Evolutionary conservation across 2,329 filamentous ascomycete genomes (phyloP).

Genomic region (Trichoderma sp.): DNA sequence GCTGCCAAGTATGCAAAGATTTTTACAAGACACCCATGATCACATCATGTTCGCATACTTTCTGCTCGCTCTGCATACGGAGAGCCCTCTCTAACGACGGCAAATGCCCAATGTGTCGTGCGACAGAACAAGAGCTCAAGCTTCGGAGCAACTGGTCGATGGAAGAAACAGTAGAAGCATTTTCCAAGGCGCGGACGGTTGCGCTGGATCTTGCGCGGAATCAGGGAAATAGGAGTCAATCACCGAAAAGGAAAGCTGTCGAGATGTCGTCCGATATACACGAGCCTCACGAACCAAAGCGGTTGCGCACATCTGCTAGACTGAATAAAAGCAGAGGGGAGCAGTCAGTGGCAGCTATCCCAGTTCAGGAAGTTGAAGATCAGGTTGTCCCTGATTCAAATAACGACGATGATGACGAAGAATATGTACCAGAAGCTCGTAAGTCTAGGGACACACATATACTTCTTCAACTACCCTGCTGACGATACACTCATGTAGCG

Average conservation of each 20-base stretch:
- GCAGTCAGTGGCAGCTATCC: conserved; percentile 30
- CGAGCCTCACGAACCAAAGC: conserved; percentile 45
- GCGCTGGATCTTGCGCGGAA: conserved; percentile 65
- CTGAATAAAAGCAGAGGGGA: conserved; percentile 45
- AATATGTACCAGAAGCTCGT: conserved; percentile 36
- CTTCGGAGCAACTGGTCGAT: conserved; percentile 82
- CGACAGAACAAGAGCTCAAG: conserved; percentile 78
- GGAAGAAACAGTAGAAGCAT: conserved; percentile 81
- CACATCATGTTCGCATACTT: conserved; percentile 92
- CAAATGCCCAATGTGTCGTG: conserved; percentile 83
- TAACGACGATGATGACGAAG: conserved; percentile 27
- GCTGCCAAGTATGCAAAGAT: conserved; percentile 98
- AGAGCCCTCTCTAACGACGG: conserved; percentile 79
- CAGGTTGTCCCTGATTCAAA: conserved; percentile 27
- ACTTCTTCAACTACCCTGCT: background rate
- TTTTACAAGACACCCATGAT: conserved; percentile 95
- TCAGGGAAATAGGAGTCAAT: background rate
- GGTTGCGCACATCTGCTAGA: conserved; percentile 54
- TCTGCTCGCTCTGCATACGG: conserved; percentile 94
- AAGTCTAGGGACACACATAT: background rate
- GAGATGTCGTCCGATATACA: conserved; percentile 32
- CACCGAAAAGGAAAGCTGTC: conserved; percentile 56
- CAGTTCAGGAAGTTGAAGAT: conserved; percentile 21
- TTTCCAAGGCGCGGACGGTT: conserved; percentile 63
- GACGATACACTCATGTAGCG: conserved; percentile 41